Evolutionary conservation across 129 eudicot species (phyloP), one percentile per base, ranked within the genome.

Genomic region (Artemisia argyi): DNA sequence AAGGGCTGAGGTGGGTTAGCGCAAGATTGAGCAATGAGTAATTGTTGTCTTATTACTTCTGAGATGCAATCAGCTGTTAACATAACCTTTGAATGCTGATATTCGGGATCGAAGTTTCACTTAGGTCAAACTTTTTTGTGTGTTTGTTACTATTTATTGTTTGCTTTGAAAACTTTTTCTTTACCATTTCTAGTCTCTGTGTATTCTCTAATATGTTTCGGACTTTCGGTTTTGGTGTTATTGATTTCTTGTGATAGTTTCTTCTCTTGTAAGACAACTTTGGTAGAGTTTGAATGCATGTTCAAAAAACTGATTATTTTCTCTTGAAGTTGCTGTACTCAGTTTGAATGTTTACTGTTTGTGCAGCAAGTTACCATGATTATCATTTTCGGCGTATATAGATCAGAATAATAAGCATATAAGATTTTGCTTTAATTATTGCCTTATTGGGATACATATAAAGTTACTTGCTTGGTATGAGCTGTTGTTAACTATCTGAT

Each of bases 1-100:
- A 32, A 5, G 30, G 30, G 53, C 4, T 15, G 19, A 62, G 17
- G 62, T 13, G 54, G 54, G 55, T 11, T 42, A n/a, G 6, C n/a
- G 26, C 30, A 26, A 58, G 76, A 61, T 59, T 72, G 19, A 72
- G 49, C 49, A 72, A 59, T 60, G 48, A n/a, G 46, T 72, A 17
- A 50, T 72, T 71, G 10, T 39, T 7, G 46, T 44, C 28, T 58
- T 59, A 10, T 44, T 32, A 26, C 61, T 54, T 53, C 39, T 54
- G 9, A 42, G 65, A 61, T 61, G 65, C 28, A 28, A 7, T 7
- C 1, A 2, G 7, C 46, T 39, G 46, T 39, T 39, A 39, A 0
- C 46, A 39, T 39, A 39, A 39, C 46, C 46, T 39, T 39, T 39
- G 46, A 7, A 39, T 39, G 46, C 46, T 39, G 46, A 7, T 8